Evolutionary conservation across 306 rosid species (phyloP), one percentile per base, ranked within the genome.

Genomic region (Vigna radiata): DNA sequence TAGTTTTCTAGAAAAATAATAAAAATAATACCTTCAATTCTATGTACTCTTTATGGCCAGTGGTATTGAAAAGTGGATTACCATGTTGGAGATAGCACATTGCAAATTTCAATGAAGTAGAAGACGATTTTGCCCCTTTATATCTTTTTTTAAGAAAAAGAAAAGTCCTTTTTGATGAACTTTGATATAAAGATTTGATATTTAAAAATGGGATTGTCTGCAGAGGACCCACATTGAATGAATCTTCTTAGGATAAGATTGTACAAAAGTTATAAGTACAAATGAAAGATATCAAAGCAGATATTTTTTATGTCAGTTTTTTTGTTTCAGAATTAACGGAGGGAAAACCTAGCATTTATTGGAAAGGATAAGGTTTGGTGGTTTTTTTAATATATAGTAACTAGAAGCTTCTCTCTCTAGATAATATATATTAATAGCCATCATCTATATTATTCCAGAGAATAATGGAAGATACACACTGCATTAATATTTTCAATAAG

Each of bases 41-140:
- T 43, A 21, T 29, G 18, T n/a, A 39, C 48, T 39, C 1, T 36
- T 2, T 68, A 29, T 29, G 3, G 72, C 56, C 27, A 68, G 25
- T 68, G 72, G 72, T 68, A 68, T 68, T 68, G 41, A 23, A 1
- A 68, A 68, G 72, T 46, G 72, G 72, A 6, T 67, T 67, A 21
- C 39, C 55, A 66, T 19, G 54, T 21, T 67, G 6, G 13, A 67
- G 53, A 48, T 7, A 27, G 19, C 18, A 61, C 16, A 61, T 31
- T 59, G 19, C 17, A 59, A 2, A 66, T 41, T 66, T 68, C 16
- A 23, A 68, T 46, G 14, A 10, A 5, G 25, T 12, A 6, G 1
- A 36, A 46, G 72, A 68, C 72, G 41, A 68, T 15, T 68, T 23
- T 68, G 56, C 72, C 72, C 72, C 72, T 44, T 2, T 3, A 44